These are phyloP conservation scores for Chytriomyces sp. DNA, from an alignment of 192 early-diverging fungal genomes.

Conservation along the genomic window DNA sequence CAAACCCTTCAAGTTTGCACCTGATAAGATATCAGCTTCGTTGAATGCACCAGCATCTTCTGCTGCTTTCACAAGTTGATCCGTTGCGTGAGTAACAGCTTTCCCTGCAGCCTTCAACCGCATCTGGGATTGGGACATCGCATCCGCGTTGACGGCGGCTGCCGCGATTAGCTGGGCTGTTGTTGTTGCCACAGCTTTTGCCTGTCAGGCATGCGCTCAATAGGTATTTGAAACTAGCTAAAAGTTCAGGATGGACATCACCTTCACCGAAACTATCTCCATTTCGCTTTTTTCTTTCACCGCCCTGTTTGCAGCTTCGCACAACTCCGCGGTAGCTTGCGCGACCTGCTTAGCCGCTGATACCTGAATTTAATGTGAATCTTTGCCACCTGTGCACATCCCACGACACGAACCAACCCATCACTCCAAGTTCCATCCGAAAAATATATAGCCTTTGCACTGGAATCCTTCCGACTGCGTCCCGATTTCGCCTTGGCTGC, in stretches of 20 bases:
- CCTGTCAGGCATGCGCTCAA: slow-evolving; percentile 35
- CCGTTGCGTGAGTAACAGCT: slow-evolving; percentile 55
- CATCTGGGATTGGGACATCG: slow-evolving; percentile 48
- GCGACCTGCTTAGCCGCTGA: slow-evolving; percentile 55
- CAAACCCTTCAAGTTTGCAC: slow-evolving; percentile 18
- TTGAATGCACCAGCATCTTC: slow-evolving; percentile 48
- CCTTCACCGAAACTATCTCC: neutral
- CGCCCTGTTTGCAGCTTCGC: slow-evolving; percentile 50
- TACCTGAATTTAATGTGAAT: neutral
- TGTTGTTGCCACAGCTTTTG: slow-evolving; percentile 45
- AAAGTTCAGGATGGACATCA: slow-evolving; percentile 55
- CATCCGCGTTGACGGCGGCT: slow-evolving; percentile 42
- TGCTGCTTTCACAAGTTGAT: slow-evolving; percentile 53
- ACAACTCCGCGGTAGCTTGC: neutral
- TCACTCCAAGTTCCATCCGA: slow-evolving; percentile 62
- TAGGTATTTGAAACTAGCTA: slow-evolving; percentile 54
- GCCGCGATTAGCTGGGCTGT: slow-evolving; percentile 58
- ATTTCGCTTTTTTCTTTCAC: slow-evolving; percentile 5
- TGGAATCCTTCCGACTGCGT: too few relatives aligned
- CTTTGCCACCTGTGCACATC: neutral
- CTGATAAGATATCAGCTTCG: slow-evolving; percentile 44
- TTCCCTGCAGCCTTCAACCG: slow-evolving; percentile 58
- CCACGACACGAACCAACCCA: slow-evolving; percentile 49
- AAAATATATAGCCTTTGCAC: slow-evolving; percentile 55
- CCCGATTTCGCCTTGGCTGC: slow-evolving; percentile 59